These are phyloP conservation scores for Aegilops speltoides DNA, from an alignment of 176 grass and related monocot genomes.

Conservation along the genomic window DNA sequence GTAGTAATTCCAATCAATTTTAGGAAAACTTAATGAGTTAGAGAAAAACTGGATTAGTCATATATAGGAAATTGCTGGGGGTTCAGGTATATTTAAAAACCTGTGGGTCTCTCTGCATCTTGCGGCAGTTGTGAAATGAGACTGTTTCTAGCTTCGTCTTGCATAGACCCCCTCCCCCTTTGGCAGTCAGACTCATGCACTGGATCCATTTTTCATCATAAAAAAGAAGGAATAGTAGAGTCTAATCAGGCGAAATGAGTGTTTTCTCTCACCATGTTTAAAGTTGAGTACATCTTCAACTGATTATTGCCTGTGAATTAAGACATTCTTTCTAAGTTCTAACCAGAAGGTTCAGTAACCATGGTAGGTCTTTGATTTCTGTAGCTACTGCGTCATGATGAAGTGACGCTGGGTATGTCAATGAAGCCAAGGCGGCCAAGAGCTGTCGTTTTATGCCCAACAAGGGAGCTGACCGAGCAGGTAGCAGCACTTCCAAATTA, in stretches of 20 bases:
- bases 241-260: neutral
- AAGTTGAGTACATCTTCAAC: neutral
- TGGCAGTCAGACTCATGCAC: neutral
- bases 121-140: neutral
- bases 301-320: neutral
- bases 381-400: conserved; percentile 76
- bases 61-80: neutral
- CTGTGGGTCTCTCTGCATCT: neutral
- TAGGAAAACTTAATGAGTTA: neutral
- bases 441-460: conserved; percentile 88
- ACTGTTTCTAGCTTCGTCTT: neutral
- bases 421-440: conserved; percentile 90
- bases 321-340: neutral
- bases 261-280: neutral
- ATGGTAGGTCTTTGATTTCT: conserved; percentile 4
- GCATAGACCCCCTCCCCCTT: neutral
- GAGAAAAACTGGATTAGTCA: neutral
- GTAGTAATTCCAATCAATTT: neutral
- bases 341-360: neutral
- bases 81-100: neutral
- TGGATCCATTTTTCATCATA: neutral
- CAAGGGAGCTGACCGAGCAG: conserved; percentile 93
- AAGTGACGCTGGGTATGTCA: conserved; percentile 63
- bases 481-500: conserved; percentile 35
- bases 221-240: neutral